Evolutionary conservation across 2,329 filamentous ascomycete species (phyloP), one percentile per base, ranked within the genome.

Genomic region (Penicillium decumbens): DNA sequence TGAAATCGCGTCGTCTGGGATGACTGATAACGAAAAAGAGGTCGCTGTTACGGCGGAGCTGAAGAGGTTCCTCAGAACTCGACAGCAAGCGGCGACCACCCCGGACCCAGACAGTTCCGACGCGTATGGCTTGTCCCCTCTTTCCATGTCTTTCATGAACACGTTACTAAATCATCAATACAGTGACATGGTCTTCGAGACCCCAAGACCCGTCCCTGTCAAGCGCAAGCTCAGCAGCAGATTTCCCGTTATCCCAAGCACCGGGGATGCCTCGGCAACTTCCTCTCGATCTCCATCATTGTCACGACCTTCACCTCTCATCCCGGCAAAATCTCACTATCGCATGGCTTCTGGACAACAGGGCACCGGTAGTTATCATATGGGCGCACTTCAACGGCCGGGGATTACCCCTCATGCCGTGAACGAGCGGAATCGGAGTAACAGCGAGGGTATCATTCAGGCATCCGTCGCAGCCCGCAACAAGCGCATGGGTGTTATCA

Each of bases 301-400:
- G 9, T 74, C 77, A 18, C 81, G 85, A 29, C 79, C 33, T 20
- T 37, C 87, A 25, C 89, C 91, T 2, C 87, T 88, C 0, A 88
- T 95, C 51, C 89, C 89, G 0, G 81, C 81, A 4, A 81, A 87
- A 52, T 93, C 89, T 3, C 90, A 95, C 66, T 89, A 88, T 58
- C 83, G 91, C 27, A 72, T 75, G 47, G 66, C 71, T 3, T 77
- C 74, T 3, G 72, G 72, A 23, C 73, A 61, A 15, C 58, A 75
- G 47, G 62, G 64, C 24, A 55, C 61, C 10, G 58, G 55, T 15
- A 40, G 24, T 20, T 65, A 67, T 32, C 65, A 72, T 30, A 65
- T 63, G 50, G 64, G 70, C 6, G 73, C 80, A 5, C 74, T 83
- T 40, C 82, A 88, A 48, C 78, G 85, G 49, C 88, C 89, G 1